A percentile compares a stretch with the other conserved stretches of the same genome.
phyloP scores from a whole-genome alignment of 306 rosid genomes.

The Citrullus colocynthis region DNA sequence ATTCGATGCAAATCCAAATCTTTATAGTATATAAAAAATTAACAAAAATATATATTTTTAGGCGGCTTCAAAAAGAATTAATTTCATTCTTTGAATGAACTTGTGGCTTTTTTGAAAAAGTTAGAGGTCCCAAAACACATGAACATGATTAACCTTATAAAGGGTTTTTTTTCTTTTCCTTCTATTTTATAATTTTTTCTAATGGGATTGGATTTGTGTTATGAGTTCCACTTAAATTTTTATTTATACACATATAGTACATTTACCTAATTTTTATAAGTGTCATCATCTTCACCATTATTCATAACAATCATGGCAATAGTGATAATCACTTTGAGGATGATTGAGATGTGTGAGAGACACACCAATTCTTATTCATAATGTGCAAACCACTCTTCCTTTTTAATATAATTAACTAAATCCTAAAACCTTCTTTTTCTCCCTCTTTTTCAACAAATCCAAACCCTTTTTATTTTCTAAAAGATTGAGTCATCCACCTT shows the following conservation, averaged over 20 bases:
- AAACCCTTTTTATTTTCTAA: no score
- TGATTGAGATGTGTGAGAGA: conserved; percentile 1
- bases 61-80: not conserved
- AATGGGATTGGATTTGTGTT: not conserved
- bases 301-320: conserved; percentile 16
- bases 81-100: not conserved
- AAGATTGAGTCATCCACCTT: no score
- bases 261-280: conserved; percentile 10
- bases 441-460: not conserved
- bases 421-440: not conserved
- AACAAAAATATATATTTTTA: not conserved
- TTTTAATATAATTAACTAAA: not conserved
- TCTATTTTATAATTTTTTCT: not conserved
- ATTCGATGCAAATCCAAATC: not conserved
- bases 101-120: not conserved
- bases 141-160: not conserved
- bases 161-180: not conserved
- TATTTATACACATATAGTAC: not conserved
- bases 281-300: conserved; percentile 12
- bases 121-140: not conserved
- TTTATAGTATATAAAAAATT: not conserved
- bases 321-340: conserved; percentile 8
- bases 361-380: not conserved
- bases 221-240: not conserved
- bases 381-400: not conserved